Evolutionary conservation across 2,329 filamentous ascomycete species (phyloP), one percentile per base, ranked within the genome.

Genomic region (Pseudocercospora musae): DNA sequence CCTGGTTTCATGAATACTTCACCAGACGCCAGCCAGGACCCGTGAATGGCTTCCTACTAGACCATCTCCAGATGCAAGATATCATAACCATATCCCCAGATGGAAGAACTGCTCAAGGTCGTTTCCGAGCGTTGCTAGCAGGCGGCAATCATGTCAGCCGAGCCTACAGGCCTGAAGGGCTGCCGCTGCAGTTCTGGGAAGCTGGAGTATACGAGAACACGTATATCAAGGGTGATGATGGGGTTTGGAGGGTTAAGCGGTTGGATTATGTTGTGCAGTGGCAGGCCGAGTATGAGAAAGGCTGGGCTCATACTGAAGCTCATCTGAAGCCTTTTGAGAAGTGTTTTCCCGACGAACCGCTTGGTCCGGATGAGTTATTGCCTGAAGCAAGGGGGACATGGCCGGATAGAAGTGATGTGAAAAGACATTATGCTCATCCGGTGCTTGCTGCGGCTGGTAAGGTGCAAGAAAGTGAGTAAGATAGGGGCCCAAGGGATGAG

Each of bases 191-290:
- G 8, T 52, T 52, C 15, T 52, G 48, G 48, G 48, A 52, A 25
- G 48, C 48, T 23, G 48, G 48, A 9, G 48, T 52, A 2, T 52
- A 52, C 23, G 48, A 52, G 25, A 52, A 52, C 25, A 25, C 21
- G 48, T 52, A 52, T 29, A 23, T 52, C 11, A 52, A 52, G 25
- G 48, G 23, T 4, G 48, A 31, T 7, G 48, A 52, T 52, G 48
- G 48, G 15, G 25, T 52, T 5, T 52, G 48, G 48, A 52, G 48
- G 48, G 31, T 52, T n/a, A n/a, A 25, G 48, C 23, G 15, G 10
- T 52, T 52, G 48, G 48, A 52, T 52, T 52, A 52, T 52, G 48
- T 31, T 23, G 48, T 52, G 48, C 48, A 52, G 48, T 52, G 48
- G 48, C 48, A 52, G 48, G 48, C 48, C 3, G 48, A 52, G 10